Base-by-base conservation (phyloP, 1,284 basidiomycete genomes). In the Austroboletus niveus region DNA sequence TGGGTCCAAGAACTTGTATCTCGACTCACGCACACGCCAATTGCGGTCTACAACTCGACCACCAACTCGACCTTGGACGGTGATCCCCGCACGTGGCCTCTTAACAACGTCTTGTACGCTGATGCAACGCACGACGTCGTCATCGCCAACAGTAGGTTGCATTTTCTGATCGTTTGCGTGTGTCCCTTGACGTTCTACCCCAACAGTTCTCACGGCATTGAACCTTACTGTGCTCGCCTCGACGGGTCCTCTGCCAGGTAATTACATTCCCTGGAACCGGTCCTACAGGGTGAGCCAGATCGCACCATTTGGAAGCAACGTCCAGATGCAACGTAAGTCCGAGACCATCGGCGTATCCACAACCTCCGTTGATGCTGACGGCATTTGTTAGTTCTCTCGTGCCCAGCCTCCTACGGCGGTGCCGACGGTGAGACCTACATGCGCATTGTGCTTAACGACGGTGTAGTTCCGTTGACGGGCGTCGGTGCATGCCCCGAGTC, bases 101-200 rank as follows among this genome's bases (percentile, higher is more conserved):
- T 94, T 7, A 75, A 84, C 47, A 85, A 95, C 59, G 80, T 77
- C 52, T 73, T 96, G 36, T 95, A 94, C 59, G 92, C 91, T 6
- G 91, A 93, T 65, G 89, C 90, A 0, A 92, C 89, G 0, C 89
- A 92, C 55, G 90, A 92, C 10, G 89, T 92, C 32, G 88, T 92
- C 45, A 82, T 94, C 2, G 71, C 91, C 20, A 87, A 93, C 60
- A 79, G 87, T 87, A 54, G 17, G 76, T 66, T 42, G 15, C n/a
- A 7, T 14, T 27, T 9, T 41, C 24, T 42, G 4, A 41, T 38
- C n/a, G 15, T 29, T 5, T 7, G 4, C 2, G 12, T 8, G 6
- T 8, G 15, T 30, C 24, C 14, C 46, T 44, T 31, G 14, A 11
- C 46, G 17, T 3, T 4, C 2, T 20, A 40, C 14, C 11, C 4